These are phyloP conservation scores for Przewalskia tangutica DNA, from an alignment of 257 asterid genomes.

Conservation along the genomic window DNA sequence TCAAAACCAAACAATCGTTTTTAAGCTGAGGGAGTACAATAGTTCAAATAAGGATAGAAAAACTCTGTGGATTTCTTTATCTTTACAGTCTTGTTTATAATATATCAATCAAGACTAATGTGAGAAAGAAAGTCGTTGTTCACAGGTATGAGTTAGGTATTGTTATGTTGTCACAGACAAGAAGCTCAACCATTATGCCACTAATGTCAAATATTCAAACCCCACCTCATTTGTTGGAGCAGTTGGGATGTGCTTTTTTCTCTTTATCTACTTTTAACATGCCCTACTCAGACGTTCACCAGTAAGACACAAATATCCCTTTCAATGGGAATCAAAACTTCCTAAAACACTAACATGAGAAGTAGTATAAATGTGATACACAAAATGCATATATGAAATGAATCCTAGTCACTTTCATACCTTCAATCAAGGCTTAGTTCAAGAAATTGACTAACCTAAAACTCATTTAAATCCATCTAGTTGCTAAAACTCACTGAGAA, in stretches of 20 bases:
- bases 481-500: not conserved
- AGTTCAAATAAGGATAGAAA: slow-evolving; percentile 9
- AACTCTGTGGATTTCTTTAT: not conserved
- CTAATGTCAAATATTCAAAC: slow-evolving; percentile 15
- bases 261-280: slow-evolving; percentile 6
- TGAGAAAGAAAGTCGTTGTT: slow-evolving; percentile 30
- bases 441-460: not conserved
- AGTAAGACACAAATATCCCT: slow-evolving; percentile 2
- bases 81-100: not conserved
- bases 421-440: slow-evolving; percentile 5
- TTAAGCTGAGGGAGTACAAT: no score
- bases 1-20: no score
- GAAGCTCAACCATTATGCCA: slow-evolving; percentile 19
- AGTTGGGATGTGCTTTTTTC: slow-evolving; percentile 40
- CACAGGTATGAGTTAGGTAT: slow-evolving; percentile 69
- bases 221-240: slow-evolving; percentile 40
- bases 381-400: not conserved
- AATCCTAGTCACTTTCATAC: not conserved
- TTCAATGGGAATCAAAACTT: not conserved
- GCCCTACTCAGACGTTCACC: slow-evolving; percentile 10
- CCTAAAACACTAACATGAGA: not conserved
- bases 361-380: not conserved
- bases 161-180: slow-evolving; percentile 32
- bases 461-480: not conserved
- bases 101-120: slow-evolving; percentile 10